A percentile compares a stretch with the other conserved stretches of the same genome.
These are phyloP conservation scores for Pythium rhizo-oryzae DNA, from an alignment of 352 stramenopile species.

Conservation along the genomic window DNA sequence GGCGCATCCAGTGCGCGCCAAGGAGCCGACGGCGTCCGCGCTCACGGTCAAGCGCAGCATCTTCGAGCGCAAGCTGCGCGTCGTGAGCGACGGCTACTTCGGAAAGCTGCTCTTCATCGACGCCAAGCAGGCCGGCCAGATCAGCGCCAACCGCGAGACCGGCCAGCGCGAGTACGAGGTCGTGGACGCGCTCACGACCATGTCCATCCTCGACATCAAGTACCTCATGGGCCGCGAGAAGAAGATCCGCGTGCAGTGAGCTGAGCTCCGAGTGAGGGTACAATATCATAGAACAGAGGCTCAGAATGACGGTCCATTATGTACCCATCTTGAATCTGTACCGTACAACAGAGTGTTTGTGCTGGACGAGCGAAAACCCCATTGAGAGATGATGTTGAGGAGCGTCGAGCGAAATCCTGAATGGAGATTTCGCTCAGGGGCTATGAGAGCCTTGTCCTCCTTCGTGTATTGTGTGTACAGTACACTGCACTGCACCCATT, in stretches of 20 bases:
- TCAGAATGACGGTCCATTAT: too few species aligned
- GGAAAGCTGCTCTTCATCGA: slow-evolving; percentile 47
- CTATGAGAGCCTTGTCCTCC: too few species aligned
- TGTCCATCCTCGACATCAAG: slow-evolving; percentile 61
- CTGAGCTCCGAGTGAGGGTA: not conserved
- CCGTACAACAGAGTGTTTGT: too few species aligned
- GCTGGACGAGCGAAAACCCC: too few species aligned
- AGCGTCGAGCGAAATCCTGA: too few species aligned
- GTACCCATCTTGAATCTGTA: not conserved
- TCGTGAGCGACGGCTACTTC: slow-evolving; percentile 42
- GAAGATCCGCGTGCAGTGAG: slow-evolving; percentile 10
- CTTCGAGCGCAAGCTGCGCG: slow-evolving; percentile 42
- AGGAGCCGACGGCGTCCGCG: not conserved
- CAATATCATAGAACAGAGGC: too few species aligned
- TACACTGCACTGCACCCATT: too few species aligned
- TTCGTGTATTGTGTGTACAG: too few species aligned
- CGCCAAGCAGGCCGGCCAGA: slow-evolving; percentile 32
- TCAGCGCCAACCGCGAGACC: slow-evolving; percentile 31
- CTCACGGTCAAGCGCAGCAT: slow-evolving; percentile 35
- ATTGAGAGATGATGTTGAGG: too few species aligned
- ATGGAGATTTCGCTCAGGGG: too few species aligned
- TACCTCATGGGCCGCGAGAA: slow-evolving; percentile 40
- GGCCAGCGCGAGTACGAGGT: slow-evolving; percentile 42
- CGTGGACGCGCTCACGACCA: slow-evolving; percentile 46
- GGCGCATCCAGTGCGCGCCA: not conserved